Evolutionary conservation across 2,329 filamentous ascomycete genomes (phyloP).

Genomic region (Aspergillus ochraceoroseus): DNA sequence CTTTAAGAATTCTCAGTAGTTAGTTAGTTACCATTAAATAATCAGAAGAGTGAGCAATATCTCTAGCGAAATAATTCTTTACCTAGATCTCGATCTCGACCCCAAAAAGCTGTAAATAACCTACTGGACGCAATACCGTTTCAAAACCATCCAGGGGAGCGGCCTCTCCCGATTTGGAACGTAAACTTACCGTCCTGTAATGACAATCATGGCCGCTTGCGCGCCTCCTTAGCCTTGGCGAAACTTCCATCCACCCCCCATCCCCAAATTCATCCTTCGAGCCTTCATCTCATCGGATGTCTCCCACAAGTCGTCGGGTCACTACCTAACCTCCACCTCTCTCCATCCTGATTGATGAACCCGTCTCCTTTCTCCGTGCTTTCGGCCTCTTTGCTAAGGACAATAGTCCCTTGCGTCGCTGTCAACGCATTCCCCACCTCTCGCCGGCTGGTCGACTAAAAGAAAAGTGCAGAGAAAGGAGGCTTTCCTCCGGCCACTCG

Average conservation of each 20-base stretch:
- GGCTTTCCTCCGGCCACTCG: slow-evolving; percentile 43
- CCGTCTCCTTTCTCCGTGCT: slow-evolving; percentile 20
- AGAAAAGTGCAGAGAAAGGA: slow-evolving; percentile 38
- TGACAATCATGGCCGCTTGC: slow-evolving; percentile 28
- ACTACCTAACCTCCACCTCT: slow-evolving; percentile 22
- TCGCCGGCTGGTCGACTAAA: slow-evolving; percentile 31
- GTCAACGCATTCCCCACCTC: slow-evolving; percentile 28
- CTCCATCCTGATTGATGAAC: slow-evolving; percentile 30
- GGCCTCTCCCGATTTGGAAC: slow-evolving; percentile 16
- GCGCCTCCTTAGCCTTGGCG: slow-evolving; percentile 37
- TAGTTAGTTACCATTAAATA: too few relatives aligned
- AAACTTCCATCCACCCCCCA: slow-evolving; percentile 29
- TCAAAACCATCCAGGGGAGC: slow-evolving; percentile 13
- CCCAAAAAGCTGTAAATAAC: slow-evolving; percentile 2
- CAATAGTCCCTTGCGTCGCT: slow-evolving; percentile 24
- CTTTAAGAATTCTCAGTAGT: too few relatives aligned
- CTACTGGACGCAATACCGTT: slow-evolving; percentile 8
- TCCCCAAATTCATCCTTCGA: slow-evolving; percentile 25
- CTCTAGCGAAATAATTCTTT: too few relatives aligned
- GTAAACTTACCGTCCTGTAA: slow-evolving; percentile 25
- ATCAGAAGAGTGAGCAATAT: too few relatives aligned
- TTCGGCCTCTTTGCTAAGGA: slow-evolving; percentile 27
- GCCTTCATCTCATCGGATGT: slow-evolving; percentile 23
- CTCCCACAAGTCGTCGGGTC: slow-evolving; percentile 20
- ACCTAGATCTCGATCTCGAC: too few relatives aligned